Evolutionary conservation across 331 rosid genomes (phyloP).

Genomic region (Pyracantha coccinea): DNA sequence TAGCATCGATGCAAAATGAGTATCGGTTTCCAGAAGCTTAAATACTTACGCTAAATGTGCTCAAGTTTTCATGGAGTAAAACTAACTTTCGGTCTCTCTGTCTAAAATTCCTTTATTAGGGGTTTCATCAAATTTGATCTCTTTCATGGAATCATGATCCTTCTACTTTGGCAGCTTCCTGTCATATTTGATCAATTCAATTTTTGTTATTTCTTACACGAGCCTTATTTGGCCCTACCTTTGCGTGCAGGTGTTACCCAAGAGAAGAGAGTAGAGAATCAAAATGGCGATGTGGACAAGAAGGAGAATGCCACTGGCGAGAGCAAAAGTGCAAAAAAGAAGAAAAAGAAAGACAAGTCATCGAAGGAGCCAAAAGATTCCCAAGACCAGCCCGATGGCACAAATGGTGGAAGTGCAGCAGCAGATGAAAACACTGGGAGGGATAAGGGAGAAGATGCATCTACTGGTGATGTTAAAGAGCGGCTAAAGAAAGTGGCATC

Average conservation of each 20-base stretch:
- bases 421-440: slow-evolving; percentile 25
- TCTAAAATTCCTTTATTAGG: not conserved
- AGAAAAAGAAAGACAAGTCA: slow-evolving; percentile 74
- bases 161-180: not conserved
- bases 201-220: not conserved
- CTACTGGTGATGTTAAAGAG: slow-evolving; percentile 54
- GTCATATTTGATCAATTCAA: not conserved
- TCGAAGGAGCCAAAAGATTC: slow-evolving; percentile 54
- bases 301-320: slow-evolving; percentile 42
- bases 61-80: not conserved
- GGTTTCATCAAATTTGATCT: not conserved
- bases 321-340: slow-evolving; percentile 57
- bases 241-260: slow-evolving; percentile 14
- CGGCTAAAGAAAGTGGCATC: slow-evolving; percentile 61
- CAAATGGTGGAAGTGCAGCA: slow-evolving; percentile 22
- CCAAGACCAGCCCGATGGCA: slow-evolving; percentile 34
- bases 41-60: not conserved
- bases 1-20: not conserved
- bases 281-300: slow-evolving; percentile 37
- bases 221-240: not conserved
- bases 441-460: slow-evolving; percentile 45
- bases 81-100: not conserved
- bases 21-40: not conserved
- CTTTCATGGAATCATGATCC: not conserved
- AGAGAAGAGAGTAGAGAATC: slow-evolving; percentile 31